Evolutionary conservation across 805 yeast species (phyloP).

Genomic region (Lachancea sp.): DNA sequence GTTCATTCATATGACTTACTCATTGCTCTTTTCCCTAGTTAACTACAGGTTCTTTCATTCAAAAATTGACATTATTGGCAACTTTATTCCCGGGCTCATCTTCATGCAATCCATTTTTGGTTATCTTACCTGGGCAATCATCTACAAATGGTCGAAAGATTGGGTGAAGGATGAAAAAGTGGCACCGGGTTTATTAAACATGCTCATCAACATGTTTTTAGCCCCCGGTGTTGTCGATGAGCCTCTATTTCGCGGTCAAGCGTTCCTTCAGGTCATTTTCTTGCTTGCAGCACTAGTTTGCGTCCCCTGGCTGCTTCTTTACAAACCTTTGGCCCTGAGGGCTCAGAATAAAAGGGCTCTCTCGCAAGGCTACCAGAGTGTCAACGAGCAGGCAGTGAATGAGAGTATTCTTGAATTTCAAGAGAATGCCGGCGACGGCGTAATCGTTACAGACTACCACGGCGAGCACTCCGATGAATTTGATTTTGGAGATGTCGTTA

Average conservation of each 20-base stretch:
- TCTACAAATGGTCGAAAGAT: constrained; percentile 91
- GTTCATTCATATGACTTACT: constrained; percentile 87
- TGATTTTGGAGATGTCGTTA: constrained; percentile 88
- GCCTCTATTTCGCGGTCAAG: constrained; percentile 74
- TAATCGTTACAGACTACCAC: constrained; percentile 40
- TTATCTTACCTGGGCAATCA: constrained; percentile 74
- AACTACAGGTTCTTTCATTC: constrained; percentile 68
- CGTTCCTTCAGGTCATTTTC: constrained; percentile 62
- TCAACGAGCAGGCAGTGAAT: constrained; percentile 31
- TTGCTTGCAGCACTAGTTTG: constrained; percentile 74
- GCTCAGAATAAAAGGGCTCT: constrained; percentile 47
- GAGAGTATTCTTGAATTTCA: constrained; percentile 32
- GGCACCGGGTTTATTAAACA: constrained; percentile 90
- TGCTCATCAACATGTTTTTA: constrained; percentile 92
- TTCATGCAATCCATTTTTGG: constrained; percentile 98
- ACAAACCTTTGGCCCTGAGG: constrained; percentile 73
- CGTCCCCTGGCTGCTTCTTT: constrained; percentile 85
- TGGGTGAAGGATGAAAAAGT: constrained; percentile 73
- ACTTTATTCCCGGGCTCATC: constrained; percentile 86
- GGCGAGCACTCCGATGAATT: constrained; percentile 42
- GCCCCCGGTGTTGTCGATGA: constrained; percentile 87
- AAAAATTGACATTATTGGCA: constrained; percentile 77
- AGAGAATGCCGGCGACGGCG: constrained; percentile 48
- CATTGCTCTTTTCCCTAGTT: constrained; percentile 75
- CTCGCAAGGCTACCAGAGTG: constrained; percentile 38